Percentiles rank a stretch among this genome's conserved stretches.
These are phyloP conservation scores for Coniochaeta ligniaria DNA, from an alignment of 2,329 filamentous ascomycete species.

Conservation along the genomic window DNA sequence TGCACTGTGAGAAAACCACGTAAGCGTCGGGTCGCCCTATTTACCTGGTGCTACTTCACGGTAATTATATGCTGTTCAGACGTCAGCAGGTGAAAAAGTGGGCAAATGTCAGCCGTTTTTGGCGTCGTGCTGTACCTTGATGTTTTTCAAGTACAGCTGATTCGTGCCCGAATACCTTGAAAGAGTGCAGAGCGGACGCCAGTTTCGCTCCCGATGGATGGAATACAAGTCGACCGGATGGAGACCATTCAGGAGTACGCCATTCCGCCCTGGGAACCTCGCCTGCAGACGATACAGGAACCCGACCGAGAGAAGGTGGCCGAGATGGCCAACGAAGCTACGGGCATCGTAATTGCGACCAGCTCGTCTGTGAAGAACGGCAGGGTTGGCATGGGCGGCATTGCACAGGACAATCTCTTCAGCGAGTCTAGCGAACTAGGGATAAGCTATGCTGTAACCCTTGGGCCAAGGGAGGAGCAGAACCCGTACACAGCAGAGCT, in stretches of 20 bases:
- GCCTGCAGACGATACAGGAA: conserved; percentile 1
- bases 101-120: not conserved
- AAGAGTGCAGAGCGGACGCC: conserved; percentile 3
- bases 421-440: conserved; percentile 2
- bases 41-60: not conserved
- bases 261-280: conserved; percentile 6
- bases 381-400: conserved; percentile 6
- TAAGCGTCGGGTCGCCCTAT: not conserved
- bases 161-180: conserved; percentile 5
- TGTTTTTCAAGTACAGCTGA: conserved; percentile 3
- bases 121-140: not conserved
- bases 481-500: conserved; percentile 8
- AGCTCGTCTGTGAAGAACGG: conserved; percentile 1
- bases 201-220: not conserved
- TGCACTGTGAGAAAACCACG: conserved; percentile 4
- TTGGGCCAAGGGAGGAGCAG: conserved; percentile 7
- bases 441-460: conserved; percentile 3
- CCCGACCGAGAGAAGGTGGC: conserved; percentile 4
- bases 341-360: conserved; percentile 6
- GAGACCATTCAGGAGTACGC: conserved; percentile 6
- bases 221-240: conserved; percentile 4
- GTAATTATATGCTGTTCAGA: not conserved
- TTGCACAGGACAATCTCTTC: conserved; percentile 4
- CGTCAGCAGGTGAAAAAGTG: conserved; percentile 1
- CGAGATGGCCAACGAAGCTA: conserved; percentile 2